These are phyloP conservation scores for Ustilago hordei DNA, from an alignment of 1,284 basidiomycete genomes.

Conservation along the genomic window DNA sequence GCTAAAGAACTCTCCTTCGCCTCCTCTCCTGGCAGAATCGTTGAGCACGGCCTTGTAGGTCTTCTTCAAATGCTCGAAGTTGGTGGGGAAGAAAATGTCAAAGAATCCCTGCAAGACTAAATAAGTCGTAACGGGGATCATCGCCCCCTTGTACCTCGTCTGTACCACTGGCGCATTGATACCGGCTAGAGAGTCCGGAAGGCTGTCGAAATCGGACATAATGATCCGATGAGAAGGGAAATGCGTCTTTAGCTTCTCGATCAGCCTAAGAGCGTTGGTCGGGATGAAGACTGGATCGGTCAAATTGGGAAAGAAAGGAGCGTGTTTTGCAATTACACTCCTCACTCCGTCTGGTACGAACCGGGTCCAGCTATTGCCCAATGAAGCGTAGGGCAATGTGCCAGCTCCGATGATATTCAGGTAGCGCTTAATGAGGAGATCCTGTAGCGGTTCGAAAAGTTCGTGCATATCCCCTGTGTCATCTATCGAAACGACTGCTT, in stretches of 20 bases:
- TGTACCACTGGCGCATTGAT: constrained; percentile 94
- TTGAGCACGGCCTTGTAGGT: constrained; percentile 46
- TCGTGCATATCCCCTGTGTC: constrained; percentile 85
- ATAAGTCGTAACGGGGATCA: constrained; percentile 85
- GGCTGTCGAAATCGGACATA: constrained; percentile 88
- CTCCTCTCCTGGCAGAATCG: not conserved
- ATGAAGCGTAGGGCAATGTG: not conserved
- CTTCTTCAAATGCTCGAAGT: constrained; percentile 79
- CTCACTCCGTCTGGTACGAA: constrained; percentile 73
- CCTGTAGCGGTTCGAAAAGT: constrained; percentile 84
- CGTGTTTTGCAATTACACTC: constrained; percentile 39
- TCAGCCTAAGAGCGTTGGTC: constrained; percentile 86
- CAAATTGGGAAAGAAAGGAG: constrained; percentile 85
- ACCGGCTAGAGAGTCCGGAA: constrained; percentile 87
- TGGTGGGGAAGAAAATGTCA: constrained; percentile 98
- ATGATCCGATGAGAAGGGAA: constrained; percentile 93
- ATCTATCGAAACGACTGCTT: constrained; percentile 86
- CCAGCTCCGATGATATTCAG: constrained; percentile 51
- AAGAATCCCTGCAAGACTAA: constrained; percentile 96
- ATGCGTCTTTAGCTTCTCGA: constrained; percentile 82
- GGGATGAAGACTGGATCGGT: constrained; percentile 91
- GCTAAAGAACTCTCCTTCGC: constrained; percentile 8
- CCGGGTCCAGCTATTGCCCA: constrained; percentile 72
- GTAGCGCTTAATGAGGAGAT: constrained; percentile 83
- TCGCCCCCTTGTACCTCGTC: constrained; percentile 84